phyloP scores from a whole-genome alignment of 345 rosid species.

The Abelmoschus esculentus region DNA sequence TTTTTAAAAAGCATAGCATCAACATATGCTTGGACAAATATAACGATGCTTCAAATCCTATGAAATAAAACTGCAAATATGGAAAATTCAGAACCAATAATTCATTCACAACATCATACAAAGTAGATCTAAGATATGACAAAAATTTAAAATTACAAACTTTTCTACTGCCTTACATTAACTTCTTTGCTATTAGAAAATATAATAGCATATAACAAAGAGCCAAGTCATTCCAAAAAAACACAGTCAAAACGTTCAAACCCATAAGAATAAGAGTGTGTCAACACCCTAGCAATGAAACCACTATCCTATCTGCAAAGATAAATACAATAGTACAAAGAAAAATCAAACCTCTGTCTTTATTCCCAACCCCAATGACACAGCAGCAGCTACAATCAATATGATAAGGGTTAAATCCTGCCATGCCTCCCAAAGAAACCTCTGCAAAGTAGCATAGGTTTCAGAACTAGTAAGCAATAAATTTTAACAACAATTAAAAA shows the following conservation, averaged over 20 bases:
- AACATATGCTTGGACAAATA: neutral
- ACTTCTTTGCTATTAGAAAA: neutral
- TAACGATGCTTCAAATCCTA: neutral
- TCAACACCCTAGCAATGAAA: neutral
- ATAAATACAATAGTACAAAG: neutral
- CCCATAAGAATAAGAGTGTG: neutral
- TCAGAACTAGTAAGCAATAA: constrained; percentile 10
- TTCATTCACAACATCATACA: neutral
- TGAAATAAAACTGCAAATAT: neutral
- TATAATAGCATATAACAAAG: neutral
- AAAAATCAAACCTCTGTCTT: constrained; percentile 64
- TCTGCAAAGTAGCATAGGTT: constrained; percentile 35
- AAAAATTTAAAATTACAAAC: neutral
- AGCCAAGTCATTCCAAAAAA: neutral
- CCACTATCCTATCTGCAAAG: neutral
- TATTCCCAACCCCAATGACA: constrained; percentile 67
- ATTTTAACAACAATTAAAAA: neutral
- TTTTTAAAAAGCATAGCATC: neutral
- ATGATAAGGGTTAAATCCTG: constrained; percentile 93
- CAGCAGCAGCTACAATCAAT: constrained; percentile 77
- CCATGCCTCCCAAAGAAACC: constrained; percentile 99
- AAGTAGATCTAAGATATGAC: neutral
- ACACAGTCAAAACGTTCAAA: neutral
- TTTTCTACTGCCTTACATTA: neutral
- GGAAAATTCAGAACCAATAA: neutral